Evolutionary conservation across 1,284 basidiomycete genomes (phyloP).

Genomic region (Phellinidium pouzarii): DNA sequence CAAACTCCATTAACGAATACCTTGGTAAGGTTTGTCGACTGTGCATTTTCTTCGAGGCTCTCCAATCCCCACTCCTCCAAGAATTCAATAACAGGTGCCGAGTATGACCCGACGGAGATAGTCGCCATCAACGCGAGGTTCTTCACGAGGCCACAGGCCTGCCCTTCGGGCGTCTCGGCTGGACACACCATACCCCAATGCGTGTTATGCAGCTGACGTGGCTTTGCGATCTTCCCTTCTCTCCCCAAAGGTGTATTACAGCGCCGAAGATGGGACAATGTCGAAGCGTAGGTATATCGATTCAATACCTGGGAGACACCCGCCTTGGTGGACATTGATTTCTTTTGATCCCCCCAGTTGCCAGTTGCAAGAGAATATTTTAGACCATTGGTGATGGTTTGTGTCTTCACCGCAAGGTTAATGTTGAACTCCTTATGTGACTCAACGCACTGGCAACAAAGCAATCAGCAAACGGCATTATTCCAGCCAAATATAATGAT

Average conservation of each 20-base stretch:
- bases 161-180: constrained; percentile 98
- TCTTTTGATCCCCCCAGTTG: constrained; percentile 99
- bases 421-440: constrained; percentile 95
- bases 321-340: constrained; percentile 95
- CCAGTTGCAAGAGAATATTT: constrained; percentile 98
- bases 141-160: constrained; percentile 98
- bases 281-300: constrained; percentile 97
- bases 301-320: constrained; percentile 99
- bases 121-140: constrained; percentile 97
- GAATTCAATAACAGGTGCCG: constrained; percentile 96
- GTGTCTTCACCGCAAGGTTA: constrained; percentile 87
- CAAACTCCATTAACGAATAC: constrained; percentile 99
- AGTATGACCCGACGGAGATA: constrained; percentile 95
- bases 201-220: constrained; percentile 97
- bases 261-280: constrained; percentile 94
- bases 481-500: background rate
- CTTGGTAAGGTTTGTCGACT: constrained; percentile 84
- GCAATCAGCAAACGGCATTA: background rate
- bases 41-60: constrained; percentile 84
- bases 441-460: constrained; percentile 77
- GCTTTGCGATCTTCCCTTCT: constrained; percentile 99
- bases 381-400: constrained; percentile 96
- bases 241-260: constrained; percentile 98
- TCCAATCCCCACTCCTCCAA: constrained; percentile 98
- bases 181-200: constrained; percentile 99